Percentiles rank a stretch among this genome's conserved stretches.
Evolutionary conservation across 495 filamentous ascomycete species (phyloP).

Genomic region (Elasticomyces elasticus): DNA sequence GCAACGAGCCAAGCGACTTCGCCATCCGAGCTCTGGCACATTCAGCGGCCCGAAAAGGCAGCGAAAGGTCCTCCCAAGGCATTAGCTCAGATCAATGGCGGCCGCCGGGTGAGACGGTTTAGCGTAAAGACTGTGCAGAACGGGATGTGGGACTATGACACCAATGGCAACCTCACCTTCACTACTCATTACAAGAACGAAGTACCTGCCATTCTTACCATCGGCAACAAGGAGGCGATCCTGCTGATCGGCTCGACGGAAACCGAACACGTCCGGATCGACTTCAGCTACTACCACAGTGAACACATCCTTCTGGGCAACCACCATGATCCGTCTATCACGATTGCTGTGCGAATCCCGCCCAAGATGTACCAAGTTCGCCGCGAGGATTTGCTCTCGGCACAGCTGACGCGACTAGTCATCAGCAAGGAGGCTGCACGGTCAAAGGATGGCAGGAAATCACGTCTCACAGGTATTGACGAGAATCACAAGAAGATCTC

Average conservation of each 20-base stretch:
- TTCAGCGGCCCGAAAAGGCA: neutral
- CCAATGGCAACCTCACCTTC: constrained; percentile 12
- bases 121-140: constrained; percentile 7
- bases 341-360: constrained; percentile 10
- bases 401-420: neutral
- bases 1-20: neutral
- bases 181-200: constrained; percentile 8
- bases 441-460: constrained; percentile 2
- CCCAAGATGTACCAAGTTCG: constrained; percentile 21
- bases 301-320: constrained; percentile 16
- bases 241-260: constrained; percentile 8
- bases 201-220: constrained; percentile 13
- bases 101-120: constrained; percentile 3
- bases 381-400: constrained; percentile 2
- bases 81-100: neutral
- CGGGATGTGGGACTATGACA: constrained; percentile 20
- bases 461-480: constrained; percentile 20
- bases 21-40: constrained; percentile 2
- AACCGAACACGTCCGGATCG: constrained; percentile 4
- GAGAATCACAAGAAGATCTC: constrained; percentile 18
- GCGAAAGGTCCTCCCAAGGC: neutral
- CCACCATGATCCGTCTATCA: constrained; percentile 13
- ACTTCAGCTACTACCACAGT: constrained; percentile 22
- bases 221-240: constrained; percentile 17
- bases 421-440: neutral